Conservation (phyloP, 805 yeast genomes). For the Yamadazyma nakazawae region DNA sequence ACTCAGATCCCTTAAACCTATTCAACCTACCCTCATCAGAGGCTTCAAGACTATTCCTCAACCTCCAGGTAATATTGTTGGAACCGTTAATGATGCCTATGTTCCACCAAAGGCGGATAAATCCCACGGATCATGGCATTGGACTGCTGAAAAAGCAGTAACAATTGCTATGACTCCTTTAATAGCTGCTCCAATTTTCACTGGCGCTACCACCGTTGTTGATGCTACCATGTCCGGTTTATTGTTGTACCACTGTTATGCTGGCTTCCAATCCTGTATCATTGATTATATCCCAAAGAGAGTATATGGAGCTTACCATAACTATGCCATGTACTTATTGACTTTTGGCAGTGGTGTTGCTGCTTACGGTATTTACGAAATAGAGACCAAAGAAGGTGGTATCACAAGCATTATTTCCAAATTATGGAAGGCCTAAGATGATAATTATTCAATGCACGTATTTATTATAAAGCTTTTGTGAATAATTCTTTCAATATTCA, state of each 20-base stretch:
- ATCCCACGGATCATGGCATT: constrained; percentile 67
- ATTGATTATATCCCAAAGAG: constrained; percentile 75
- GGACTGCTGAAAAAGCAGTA: constrained; percentile 66
- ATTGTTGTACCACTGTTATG: constrained; percentile 60
- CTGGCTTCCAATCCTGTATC: constrained; percentile 76
- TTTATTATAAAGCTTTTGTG: background rate
- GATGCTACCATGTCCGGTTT: constrained; percentile 58
- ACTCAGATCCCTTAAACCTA: constrained; percentile 11
- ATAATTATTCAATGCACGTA: constrained; percentile 6
- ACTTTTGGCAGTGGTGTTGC: constrained; percentile 62
- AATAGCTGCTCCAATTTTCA: constrained; percentile 55
- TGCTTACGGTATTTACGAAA: constrained; percentile 66
- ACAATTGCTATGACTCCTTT: constrained; percentile 64
- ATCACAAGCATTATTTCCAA: constrained; percentile 46
- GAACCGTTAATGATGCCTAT: constrained; percentile 70
- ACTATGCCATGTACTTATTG: constrained; percentile 55
- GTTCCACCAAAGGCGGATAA: constrained; percentile 55
- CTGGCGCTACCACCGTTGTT: constrained; percentile 48
- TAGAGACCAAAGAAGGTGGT: constrained; percentile 69
- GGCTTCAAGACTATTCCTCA: constrained; percentile 53
- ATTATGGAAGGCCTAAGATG: constrained; percentile 33
- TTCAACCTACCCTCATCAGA: constrained; percentile 22
- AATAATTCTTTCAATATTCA: no score
- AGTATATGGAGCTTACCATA: constrained; percentile 66
- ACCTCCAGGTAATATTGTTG: constrained; percentile 72